Evolutionary conservation across 805 yeast species (phyloP), one percentile per base, ranked within the genome.

Genomic region (Schwanniomyces pseudopolymorphus): DNA sequence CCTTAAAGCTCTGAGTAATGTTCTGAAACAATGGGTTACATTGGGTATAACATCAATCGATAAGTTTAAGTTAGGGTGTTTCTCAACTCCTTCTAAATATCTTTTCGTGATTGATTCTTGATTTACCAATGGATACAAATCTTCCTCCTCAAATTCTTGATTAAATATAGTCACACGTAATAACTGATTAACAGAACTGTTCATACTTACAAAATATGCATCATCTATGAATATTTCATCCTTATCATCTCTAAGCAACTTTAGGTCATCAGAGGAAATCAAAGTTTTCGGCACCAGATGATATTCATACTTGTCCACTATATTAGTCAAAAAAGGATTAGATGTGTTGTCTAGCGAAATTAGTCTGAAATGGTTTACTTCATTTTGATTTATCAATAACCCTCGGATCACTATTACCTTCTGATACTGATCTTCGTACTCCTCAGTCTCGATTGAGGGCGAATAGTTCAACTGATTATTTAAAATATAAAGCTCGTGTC

Each of bases 1-100:
- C 51, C 74, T 79, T 40, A 88, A 66, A 7, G 86, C 84, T 49
- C 80, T 81, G 53, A 78, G 74, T 14, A 89, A 57, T 0, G 89
- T 84, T 41, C 70, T 69, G 19, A 86, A 68, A 54, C 95, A 85
- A 38, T 76, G 78, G 0, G 77, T 60, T 2, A 83, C 77, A 3
- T 79, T 66, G 0, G 95, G 91, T 1, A 64, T 54, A 1, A 62
- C 50, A 9, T 62, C 67, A 0, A 61, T 51, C 0, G 68, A 59
- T 20, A 63, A 66, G 39, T 48, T 35, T 49, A 50, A 42, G 60
- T 53, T 53, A 4, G 61, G 52, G 64, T 69, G 52, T 51, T 45
- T 51, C 21, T 54, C 56, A 17, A 64, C 60, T 0, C 71, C 73
- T 4, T 69, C 64, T 11, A 67, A 60, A 51, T 79, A 81, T 53